A percentile compares a stretch with the other conserved stretches of the same genome.
Evolutionary conservation across 495 filamentous ascomycete genomes (phyloP).

Genomic region (Podospora australis): DNA sequence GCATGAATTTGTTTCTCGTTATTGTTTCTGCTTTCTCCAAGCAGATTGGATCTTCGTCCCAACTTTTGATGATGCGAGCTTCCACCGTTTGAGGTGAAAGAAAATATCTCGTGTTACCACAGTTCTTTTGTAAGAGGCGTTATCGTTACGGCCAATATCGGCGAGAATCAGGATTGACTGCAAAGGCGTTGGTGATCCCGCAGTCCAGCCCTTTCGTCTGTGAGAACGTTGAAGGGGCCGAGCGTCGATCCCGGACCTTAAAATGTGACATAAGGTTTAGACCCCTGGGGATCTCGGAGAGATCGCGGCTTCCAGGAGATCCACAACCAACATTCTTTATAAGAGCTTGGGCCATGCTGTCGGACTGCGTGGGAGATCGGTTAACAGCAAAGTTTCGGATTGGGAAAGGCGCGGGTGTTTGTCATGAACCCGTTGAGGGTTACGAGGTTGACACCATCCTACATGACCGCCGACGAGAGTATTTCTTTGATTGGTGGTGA

Average conservation of each 20-base stretch:
- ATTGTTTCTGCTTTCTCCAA: neutral
- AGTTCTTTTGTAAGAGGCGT: no score
- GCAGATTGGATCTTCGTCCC: neutral
- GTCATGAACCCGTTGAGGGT: neutral
- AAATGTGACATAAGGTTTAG: slow-evolving; percentile 18
- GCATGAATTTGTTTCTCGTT: neutral
- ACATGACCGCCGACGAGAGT: no score
- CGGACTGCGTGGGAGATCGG: slow-evolving; percentile 12
- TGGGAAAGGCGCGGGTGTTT: neutral
- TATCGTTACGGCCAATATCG: neutral
- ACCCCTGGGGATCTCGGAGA: slow-evolving; percentile 25
- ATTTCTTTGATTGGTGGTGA: no score
- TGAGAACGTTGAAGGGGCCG: slow-evolving; percentile 2
- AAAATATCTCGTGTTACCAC: no score
- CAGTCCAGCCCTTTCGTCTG: neutral
- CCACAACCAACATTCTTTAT: slow-evolving; percentile 17
- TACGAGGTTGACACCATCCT: no score
- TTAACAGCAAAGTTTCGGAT: slow-evolving; percentile 11
- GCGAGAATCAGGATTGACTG: neutral
- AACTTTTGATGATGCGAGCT: neutral
- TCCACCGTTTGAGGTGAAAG: no score
- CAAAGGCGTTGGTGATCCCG: no score
- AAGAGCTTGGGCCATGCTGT: slow-evolving; percentile 5
- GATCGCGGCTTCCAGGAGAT: slow-evolving; percentile 21
- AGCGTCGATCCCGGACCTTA: slow-evolving; percentile 15